Conservation (phyloP, 2,329 filamentous ascomycete genomes). For the Claviceps quebecensis region DNA sequence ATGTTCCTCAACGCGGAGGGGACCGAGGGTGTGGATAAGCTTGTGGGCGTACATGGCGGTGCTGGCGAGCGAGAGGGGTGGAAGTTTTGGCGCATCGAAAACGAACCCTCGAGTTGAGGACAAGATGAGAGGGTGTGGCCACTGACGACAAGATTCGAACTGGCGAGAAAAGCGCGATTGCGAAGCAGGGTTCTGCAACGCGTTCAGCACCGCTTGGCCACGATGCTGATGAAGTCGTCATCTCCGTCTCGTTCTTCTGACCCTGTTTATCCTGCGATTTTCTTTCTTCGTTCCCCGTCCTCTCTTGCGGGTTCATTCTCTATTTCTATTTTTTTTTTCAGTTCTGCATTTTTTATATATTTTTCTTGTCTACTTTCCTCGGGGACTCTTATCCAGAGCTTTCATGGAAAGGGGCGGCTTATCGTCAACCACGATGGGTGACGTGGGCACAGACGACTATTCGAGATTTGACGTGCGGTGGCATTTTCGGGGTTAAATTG, state of each 20-base stretch:
- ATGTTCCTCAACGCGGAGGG: conserved; percentile 69
- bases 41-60: conserved; percentile 67
- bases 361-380: neutral
- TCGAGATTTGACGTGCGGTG: neutral
- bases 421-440: neutral
- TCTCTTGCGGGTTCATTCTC: neutral
- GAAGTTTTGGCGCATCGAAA: conserved; percentile 71
- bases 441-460: neutral
- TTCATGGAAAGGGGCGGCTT: too few relatives aligned
- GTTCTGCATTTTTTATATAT: neutral
- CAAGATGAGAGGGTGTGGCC: neutral
- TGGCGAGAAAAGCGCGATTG: too few relatives aligned
- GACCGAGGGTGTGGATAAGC: conserved; percentile 68
- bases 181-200: too few relatives aligned
- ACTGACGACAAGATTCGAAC: neutral
- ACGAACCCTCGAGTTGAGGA: conserved; percentile 13
- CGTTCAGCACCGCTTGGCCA: too few relatives aligned
- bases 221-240: too few relatives aligned
- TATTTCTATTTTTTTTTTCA: neutral
- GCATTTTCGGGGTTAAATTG: too few relatives aligned
- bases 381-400: too few relatives aligned
- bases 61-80: conserved; percentile 61
- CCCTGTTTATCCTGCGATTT: too few relatives aligned
- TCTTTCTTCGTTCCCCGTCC: neutral
- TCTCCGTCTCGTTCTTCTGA: too few relatives aligned